phyloP scores from a whole-genome alignment of 352 stramenopile genomes.

The Phytophthora sp. region DNA sequence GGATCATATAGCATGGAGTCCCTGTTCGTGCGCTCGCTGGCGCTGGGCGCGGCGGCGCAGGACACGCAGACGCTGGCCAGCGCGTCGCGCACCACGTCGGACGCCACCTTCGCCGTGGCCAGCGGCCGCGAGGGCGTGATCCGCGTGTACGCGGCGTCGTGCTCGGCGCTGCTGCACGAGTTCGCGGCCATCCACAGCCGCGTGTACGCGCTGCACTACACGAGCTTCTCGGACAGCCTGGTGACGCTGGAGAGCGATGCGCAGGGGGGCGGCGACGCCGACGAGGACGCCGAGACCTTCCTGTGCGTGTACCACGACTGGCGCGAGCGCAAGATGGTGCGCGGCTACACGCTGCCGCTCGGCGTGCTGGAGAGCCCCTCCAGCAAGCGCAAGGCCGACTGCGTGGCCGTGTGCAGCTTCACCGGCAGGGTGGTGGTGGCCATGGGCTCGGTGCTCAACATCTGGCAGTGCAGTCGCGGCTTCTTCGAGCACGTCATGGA shows the following conservation, averaged over 20 bases:
- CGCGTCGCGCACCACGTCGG: slow-evolving; percentile 63
- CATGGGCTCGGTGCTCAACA: slow-evolving; percentile 79
- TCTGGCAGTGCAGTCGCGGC: slow-evolving; percentile 85
- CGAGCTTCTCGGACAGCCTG: slow-evolving; percentile 86
- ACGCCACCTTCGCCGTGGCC: slow-evolving; percentile 81
- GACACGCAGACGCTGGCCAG: slow-evolving; percentile 59
- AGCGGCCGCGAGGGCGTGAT: slow-evolving; percentile 68
- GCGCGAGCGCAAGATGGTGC: slow-evolving; percentile 79
- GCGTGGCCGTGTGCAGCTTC: slow-evolving; percentile 84
- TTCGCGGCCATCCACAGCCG: slow-evolving; percentile 78
- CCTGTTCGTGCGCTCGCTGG: slow-evolving; percentile 73
- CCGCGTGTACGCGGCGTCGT: slow-evolving; percentile 82
- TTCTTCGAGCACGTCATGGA: slow-evolving; percentile 92
- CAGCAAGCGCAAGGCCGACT: slow-evolving; percentile 62
- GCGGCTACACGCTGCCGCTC: slow-evolving; percentile 84
- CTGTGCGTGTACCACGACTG: slow-evolving; percentile 90
- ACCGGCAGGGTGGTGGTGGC: slow-evolving; percentile 79
- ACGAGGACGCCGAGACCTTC: slow-evolving; percentile 75
- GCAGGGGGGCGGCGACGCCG: slow-evolving; percentile 13
- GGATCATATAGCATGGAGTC: slow-evolving; percentile 43
- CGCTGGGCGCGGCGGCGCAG: slow-evolving; percentile 36
- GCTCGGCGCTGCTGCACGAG: slow-evolving; percentile 78
- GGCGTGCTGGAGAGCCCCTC: slow-evolving; percentile 68
- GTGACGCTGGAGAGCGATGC: slow-evolving; percentile 82
- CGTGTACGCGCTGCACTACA: slow-evolving; percentile 81